Conservation (phyloP, 2,329 filamentous ascomycete species). For the Helotiales sp. region DNA sequence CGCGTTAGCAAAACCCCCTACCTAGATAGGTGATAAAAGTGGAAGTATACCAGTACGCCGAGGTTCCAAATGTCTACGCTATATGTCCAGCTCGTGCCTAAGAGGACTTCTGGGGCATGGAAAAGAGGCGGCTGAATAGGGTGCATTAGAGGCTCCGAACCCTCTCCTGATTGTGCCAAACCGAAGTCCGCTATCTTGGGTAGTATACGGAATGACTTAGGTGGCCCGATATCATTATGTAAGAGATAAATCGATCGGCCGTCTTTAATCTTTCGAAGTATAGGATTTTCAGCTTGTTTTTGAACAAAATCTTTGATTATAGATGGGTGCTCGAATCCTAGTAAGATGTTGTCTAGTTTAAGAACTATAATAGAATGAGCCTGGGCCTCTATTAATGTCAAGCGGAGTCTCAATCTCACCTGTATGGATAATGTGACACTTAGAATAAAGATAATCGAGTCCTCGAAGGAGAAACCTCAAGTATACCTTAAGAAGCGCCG, state of each 20-base stretch:
- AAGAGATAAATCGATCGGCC: slow-evolving; percentile 21
- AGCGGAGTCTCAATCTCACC: slow-evolving; percentile 10
- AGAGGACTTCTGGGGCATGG: slow-evolving; percentile 89
- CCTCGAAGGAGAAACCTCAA: slow-evolving; percentile 10
- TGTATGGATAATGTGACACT: slow-evolving; percentile 19
- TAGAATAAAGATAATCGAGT: slow-evolving; percentile 19
- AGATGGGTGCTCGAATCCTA: slow-evolving; percentile 18
- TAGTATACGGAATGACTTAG: slow-evolving; percentile 12
- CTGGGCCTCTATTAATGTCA: neutral
- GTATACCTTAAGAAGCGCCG: slow-evolving; percentile 16
- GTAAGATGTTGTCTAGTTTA: slow-evolving; percentile 23
- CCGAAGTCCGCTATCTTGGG: slow-evolving; percentile 91
- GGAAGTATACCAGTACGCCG: slow-evolving; percentile 81
- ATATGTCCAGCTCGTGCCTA: slow-evolving; percentile 94
- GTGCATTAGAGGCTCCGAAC: slow-evolving; percentile 62
- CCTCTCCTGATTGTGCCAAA: slow-evolving; percentile 17
- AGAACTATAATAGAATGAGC: slow-evolving; percentile 25
- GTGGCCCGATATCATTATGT: slow-evolving; percentile 23
- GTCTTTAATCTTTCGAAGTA: slow-evolving; percentile 20
- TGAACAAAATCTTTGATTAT: slow-evolving; percentile 21
- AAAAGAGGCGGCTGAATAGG: slow-evolving; percentile 97
- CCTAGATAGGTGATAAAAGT: slow-evolving; percentile 44
- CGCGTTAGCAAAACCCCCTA: slow-evolving; percentile 70
- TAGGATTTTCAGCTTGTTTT: slow-evolving; percentile 18
- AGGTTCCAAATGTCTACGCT: slow-evolving; percentile 99